A percentile compares a stretch with the other conserved stretches of the same genome.
Conservation (phyloP, 2,329 filamentous ascomycete species). For the Pseudocercospora cruenta region DNA sequence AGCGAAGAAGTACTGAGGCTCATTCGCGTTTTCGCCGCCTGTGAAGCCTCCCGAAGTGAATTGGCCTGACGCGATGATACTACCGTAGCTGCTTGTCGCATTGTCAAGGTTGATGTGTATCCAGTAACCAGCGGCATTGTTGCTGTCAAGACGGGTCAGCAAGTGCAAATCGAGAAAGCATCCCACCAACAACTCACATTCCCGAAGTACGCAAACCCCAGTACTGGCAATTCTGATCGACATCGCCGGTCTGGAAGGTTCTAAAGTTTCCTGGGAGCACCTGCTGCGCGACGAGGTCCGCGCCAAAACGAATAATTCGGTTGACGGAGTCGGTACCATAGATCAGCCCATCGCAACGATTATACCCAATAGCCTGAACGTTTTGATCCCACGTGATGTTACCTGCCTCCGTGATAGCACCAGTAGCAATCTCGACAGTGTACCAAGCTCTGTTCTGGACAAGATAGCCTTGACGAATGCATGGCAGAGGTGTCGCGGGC, state of each 20-base stretch:
- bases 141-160: background rate
- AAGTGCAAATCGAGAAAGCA: background rate
- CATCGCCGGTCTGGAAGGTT: slow-evolving; percentile 7
- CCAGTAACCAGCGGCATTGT: background rate
- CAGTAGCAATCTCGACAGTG: slow-evolving; percentile 2
- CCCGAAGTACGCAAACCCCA: background rate
- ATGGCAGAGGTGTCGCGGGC: background rate
- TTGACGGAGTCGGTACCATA: slow-evolving; percentile 2
- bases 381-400: background rate
- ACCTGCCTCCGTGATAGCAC: background rate
- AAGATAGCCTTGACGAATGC: slow-evolving; percentile 7
- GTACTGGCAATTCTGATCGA: slow-evolving; percentile 15
- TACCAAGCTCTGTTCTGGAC: slow-evolving; percentile 8
- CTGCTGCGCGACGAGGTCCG: slow-evolving; percentile 1
- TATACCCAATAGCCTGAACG: slow-evolving; percentile 17
- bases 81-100: slow-evolving; percentile 8
- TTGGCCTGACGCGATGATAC: background rate
- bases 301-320: slow-evolving; percentile 7
- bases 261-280: background rate
- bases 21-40: background rate
- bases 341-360: slow-evolving; percentile 7
- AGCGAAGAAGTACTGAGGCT: slow-evolving; percentile 10
- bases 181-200: background rate
- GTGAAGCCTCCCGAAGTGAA: background rate
- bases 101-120: slow-evolving; percentile 7